Conservation (phyloP, 148 eudicot genomes). For the Linanthus parryae region DNA sequence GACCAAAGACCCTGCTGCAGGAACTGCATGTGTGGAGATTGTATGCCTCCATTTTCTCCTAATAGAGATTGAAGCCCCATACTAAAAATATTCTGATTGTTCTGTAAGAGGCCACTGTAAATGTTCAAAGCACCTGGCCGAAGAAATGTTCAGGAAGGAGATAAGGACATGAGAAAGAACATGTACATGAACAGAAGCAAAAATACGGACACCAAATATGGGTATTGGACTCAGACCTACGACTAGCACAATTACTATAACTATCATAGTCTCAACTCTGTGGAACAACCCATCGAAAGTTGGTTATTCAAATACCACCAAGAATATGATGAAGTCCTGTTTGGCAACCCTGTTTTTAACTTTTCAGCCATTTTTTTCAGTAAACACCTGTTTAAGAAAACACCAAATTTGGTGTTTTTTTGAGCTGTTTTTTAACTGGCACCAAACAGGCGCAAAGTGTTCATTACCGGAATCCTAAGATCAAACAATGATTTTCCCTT, state of each 20-base stretch:
- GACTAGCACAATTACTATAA: too few relatives aligned
- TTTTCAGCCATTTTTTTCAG: background rate
- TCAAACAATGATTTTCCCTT: background rate
- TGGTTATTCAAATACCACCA: background rate
- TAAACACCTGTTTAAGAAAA: background rate
- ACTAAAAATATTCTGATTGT: background rate
- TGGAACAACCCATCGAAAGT: too few relatives aligned
- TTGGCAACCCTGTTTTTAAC: background rate
- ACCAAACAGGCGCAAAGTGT: background rate
- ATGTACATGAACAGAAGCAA: background rate
- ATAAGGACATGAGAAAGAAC: background rate
- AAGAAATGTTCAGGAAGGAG: background rate
- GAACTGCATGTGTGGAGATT: background rate
- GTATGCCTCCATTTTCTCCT: background rate
- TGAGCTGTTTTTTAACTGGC: background rate
- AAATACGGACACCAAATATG: background rate
- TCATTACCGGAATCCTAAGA: too few relatives aligned
- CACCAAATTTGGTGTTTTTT: background rate
- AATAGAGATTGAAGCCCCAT: background rate
- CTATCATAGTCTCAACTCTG: background rate
- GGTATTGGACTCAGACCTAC: too few relatives aligned
- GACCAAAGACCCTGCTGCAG: background rate
- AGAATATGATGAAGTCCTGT: background rate
- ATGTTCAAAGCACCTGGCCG: slow-evolving; percentile 3
- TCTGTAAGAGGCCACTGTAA: too few relatives aligned